Evolutionary conservation across 768 basidiomycete genomes (phyloP).

Genomic region (Termitomyces sp.): DNA sequence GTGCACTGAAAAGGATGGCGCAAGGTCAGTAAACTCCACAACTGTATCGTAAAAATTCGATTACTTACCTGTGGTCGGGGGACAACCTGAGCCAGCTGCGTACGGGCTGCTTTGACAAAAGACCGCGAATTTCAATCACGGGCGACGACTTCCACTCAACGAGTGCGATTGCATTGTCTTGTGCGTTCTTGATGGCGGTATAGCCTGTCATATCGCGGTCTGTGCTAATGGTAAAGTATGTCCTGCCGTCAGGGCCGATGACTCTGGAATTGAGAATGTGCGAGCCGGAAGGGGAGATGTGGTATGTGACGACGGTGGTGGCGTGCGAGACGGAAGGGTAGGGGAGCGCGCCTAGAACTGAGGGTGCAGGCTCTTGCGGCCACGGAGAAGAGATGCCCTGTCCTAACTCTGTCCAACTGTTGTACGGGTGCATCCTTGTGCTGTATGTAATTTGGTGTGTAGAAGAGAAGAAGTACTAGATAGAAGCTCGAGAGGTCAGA

Average conservation of each 20-base stretch:
- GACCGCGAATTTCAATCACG: constrained; percentile 51
- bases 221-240: constrained; percentile 49
- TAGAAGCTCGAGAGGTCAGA: background rate
- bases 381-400: constrained; percentile 25
- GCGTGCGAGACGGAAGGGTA: constrained; percentile 38
- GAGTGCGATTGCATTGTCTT: constrained; percentile 48
- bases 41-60: background rate
- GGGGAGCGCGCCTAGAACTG: constrained; percentile 64
- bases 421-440: constrained; percentile 35
- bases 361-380: constrained; percentile 37
- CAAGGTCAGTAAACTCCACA: background rate
- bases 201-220: constrained; percentile 49
- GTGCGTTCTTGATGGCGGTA: constrained; percentile 50
- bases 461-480: background rate
- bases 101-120: constrained; percentile 47
- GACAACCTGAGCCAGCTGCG: constrained; percentile 57
- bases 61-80: constrained; percentile 40
- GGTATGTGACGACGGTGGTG: constrained; percentile 37
- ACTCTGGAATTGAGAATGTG: constrained; percentile 56
- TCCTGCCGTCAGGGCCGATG: constrained; percentile 47
- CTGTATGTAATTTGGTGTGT: background rate
- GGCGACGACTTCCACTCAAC: constrained; percentile 56
- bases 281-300: constrained; percentile 50
- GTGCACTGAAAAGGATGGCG: constrained; percentile 30
- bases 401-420: constrained; percentile 32